These are phyloP conservation scores for Alliaria petiolata DNA, from an alignment of 345 rosid species.

Conservation along the genomic window DNA sequence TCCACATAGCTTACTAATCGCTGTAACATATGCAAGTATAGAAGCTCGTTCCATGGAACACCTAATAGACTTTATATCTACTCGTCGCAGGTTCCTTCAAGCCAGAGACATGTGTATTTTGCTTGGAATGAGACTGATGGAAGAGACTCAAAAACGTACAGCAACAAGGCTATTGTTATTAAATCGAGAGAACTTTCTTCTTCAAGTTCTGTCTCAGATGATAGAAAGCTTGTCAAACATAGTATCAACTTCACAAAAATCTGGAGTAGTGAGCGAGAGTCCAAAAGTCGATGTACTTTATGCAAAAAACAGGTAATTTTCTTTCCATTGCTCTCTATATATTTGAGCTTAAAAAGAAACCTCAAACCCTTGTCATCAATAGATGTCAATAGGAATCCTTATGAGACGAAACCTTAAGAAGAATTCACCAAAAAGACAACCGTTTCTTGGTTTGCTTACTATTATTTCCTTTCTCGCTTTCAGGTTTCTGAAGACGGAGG, in stretches of 20 bases:
- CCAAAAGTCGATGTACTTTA: conserved; percentile 65
- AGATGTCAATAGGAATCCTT: not conserved
- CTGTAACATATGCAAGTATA: not conserved
- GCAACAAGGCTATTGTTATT: conserved; percentile 41
- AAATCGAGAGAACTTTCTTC: conserved; percentile 65
- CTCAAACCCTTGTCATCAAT: not conserved
- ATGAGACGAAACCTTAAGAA: not conserved
- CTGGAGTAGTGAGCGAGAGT: conserved; percentile 85
- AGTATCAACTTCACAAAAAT: conserved; percentile 69
- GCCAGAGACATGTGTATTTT: conserved; percentile 76
- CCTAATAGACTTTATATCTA: conserved; percentile 9
- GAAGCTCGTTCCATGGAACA: conserved; percentile 2
- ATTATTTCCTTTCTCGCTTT: conserved; percentile 5
- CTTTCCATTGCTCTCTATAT: conserved; percentile 14
- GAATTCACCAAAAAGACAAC: not conserved
- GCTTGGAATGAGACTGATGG: conserved; percentile 68
- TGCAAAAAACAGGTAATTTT: conserved; percentile 70
- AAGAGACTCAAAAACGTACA: conserved; percentile 36
- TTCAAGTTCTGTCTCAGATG: conserved; percentile 47
- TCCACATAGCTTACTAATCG: not conserved
- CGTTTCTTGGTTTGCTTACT: not conserved
- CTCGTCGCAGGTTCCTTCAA: conserved; percentile 75
- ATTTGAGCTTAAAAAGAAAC: not conserved
- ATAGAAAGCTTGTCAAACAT: conserved; percentile 64
- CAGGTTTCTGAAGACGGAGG: conserved; percentile 63